Conservation (phyloP, 2,329 filamentous ascomycete species). For the Zymoseptoria passerinii region DNA sequence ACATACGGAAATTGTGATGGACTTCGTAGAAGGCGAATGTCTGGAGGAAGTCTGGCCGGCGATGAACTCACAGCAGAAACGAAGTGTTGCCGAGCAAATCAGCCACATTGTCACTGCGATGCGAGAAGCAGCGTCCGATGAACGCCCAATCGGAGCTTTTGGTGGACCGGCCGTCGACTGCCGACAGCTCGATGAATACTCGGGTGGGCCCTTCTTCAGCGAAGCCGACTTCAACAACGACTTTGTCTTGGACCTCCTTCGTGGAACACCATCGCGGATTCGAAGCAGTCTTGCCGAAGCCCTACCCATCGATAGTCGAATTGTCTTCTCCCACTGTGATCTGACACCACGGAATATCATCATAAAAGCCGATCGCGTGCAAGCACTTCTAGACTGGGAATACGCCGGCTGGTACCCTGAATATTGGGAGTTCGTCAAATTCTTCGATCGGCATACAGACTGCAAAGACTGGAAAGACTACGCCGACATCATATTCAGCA, state of each 20-base stretch:
- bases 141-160: conserved; percentile 3
- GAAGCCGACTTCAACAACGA: conserved; percentile 15
- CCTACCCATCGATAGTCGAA: conserved; percentile 1
- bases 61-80: conserved; percentile 4
- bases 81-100: conserved; percentile 5
- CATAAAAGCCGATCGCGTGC: conserved; percentile 7
- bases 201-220: conserved; percentile 7
- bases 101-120: conserved; percentile 5
- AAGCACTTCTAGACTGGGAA: conserved; percentile 18
- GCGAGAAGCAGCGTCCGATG: conserved; percentile 4
- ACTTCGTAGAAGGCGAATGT: conserved; percentile 7
- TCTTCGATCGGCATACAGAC: conserved; percentile 10
- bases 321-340: conserved; percentile 18
- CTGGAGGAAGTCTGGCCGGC: conserved; percentile 9
- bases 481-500: conserved; percentile 5
- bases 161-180: conserved; percentile 4
- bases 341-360: conserved; percentile 16
- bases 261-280: conserved; percentile 4
- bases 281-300: conserved; percentile 2
- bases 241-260: conserved; percentile 5
- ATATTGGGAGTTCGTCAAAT: conserved; percentile 18
- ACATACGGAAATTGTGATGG: not conserved
- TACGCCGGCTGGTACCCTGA: conserved; percentile 18
- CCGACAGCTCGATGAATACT: conserved; percentile 2
- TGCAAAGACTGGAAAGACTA: conserved; percentile 11